These are phyloP conservation scores for Coffea eugenioides DNA, from an alignment of 257 asterid genomes.

Conservation along the genomic window DNA sequence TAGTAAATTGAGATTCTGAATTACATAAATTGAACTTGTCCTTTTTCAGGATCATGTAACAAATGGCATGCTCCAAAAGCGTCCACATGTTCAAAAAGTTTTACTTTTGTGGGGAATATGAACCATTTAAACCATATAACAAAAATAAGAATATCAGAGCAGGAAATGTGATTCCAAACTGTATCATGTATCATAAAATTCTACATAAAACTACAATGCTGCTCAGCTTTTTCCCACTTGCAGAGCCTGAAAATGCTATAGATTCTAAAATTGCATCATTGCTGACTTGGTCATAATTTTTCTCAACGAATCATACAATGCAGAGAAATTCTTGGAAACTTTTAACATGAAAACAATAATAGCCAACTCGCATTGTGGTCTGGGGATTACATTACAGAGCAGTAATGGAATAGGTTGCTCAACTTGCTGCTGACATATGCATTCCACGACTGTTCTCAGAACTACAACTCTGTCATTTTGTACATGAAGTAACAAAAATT, in stretches of 20 bases:
- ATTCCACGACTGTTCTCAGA: not conserved
- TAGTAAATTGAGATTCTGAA: not conserved
- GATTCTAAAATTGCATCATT: not conserved
- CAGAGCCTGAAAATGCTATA: not conserved
- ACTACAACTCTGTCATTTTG: not conserved
- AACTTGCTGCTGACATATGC: not conserved
- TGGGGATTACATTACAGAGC: not conserved
- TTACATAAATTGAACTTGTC: not conserved
- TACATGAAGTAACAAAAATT: not conserved
- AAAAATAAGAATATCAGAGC: not conserved
- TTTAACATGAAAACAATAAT: not conserved
- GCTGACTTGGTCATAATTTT: not conserved
- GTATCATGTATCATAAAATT: not conserved
- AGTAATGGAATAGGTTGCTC: not conserved
- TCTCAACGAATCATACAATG: not conserved
- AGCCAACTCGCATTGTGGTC: not conserved
- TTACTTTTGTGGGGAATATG: not conserved
- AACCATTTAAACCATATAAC: not conserved
- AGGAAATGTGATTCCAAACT: not conserved
- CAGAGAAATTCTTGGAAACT: not conserved
- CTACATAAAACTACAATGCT: not conserved
- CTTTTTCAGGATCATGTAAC: not conserved
- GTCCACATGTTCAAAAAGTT: not conserved
- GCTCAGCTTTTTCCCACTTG: not conserved
- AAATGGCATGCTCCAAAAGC: not conserved